These are phyloP conservation scores for Cutaneotrichosporon cutaneum DNA, from an alignment of 1,284 basidiomycete genomes.

Conservation along the genomic window DNA sequence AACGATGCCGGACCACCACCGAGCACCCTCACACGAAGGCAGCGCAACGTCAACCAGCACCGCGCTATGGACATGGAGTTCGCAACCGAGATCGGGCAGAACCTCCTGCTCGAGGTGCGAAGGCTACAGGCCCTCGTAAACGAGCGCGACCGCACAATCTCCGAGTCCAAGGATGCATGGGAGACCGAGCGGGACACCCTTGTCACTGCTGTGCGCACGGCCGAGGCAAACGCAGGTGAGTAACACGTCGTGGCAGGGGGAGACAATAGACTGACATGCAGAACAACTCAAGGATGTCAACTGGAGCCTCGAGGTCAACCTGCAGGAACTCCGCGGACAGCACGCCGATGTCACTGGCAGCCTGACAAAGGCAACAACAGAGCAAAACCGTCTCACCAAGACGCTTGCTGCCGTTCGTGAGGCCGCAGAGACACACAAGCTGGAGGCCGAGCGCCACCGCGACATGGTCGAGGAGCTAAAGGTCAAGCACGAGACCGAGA, in stretches of 20 bases:
- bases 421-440: constrained; percentile 77
- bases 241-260: constrained; percentile 9
- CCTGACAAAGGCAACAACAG: constrained; percentile 70
- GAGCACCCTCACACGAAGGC: constrained; percentile 47
- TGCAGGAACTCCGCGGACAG: constrained; percentile 80
- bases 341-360: constrained; percentile 66
- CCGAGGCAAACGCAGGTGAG: constrained; percentile 75
- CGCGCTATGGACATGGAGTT: constrained; percentile 66
- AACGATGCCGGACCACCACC: constrained; percentile 24
- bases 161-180: constrained; percentile 82
- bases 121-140: constrained; percentile 79
- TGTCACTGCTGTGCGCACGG: constrained; percentile 65
- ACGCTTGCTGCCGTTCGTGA: constrained; percentile 73
- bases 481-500: constrained; percentile 84
- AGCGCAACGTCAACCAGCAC: constrained; percentile 53
- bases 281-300: constrained; percentile 93
- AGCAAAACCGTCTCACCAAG: constrained; percentile 76
- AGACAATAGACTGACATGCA: constrained; percentile 18
- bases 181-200: constrained; percentile 71
- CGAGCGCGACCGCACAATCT: constrained; percentile 83
- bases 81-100: constrained; percentile 91
- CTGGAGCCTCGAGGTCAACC: constrained; percentile 92
- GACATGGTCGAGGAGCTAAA: constrained; percentile 70
- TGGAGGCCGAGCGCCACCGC: constrained; percentile 74
- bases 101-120: constrained; percentile 81